A percentile compares a stretch with the other conserved stretches of the same genome.
These are phyloP conservation scores for Escallonia rubra DNA, from an alignment of 129 eudicot genomes.

Conservation along the genomic window DNA sequence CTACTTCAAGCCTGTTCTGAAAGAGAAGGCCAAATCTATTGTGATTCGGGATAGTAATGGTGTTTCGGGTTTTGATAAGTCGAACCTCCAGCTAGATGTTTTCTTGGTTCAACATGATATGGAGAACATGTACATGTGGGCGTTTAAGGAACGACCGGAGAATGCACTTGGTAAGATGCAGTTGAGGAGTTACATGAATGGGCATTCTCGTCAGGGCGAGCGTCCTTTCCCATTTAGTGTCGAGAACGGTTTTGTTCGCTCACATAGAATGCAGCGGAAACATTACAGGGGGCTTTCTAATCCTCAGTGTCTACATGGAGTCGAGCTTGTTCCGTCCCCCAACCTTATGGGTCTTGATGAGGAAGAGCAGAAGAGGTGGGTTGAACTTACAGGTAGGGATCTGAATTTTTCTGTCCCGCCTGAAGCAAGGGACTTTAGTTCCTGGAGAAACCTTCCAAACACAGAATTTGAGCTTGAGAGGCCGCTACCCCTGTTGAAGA, in stretches of 20 bases:
- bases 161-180: constrained; percentile 90
- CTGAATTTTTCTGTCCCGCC: constrained; percentile 51
- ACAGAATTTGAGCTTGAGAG: constrained; percentile 69
- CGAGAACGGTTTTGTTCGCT: constrained; percentile 73
- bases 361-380: constrained; percentile 73
- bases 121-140: constrained; percentile 97
- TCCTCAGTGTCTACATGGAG: constrained; percentile 90
- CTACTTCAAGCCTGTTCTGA: constrained; percentile 73
- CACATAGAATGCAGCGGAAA: constrained; percentile 81
- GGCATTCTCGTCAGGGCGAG: constrained; percentile 72
- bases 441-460: constrained; percentile 76
- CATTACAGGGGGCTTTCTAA: constrained; percentile 77
- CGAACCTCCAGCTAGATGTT: constrained; percentile 56
- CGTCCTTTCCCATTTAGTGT: constrained; percentile 68
- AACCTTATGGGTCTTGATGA: constrained; percentile 55
- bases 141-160: constrained; percentile 74
- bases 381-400: constrained; percentile 74
- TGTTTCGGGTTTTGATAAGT: constrained; percentile 46
- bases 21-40: constrained; percentile 56
- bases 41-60: constrained; percentile 36
- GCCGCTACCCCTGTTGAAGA: constrained; percentile 34
- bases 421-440: constrained; percentile 65
- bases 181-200: constrained; percentile 75
- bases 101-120: constrained; percentile 83
- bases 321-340: constrained; percentile 58